These are phyloP conservation scores for Punctularia strigosozonata DNA, from an alignment of 768 basidiomycete genomes.

Conservation along the genomic window DNA sequence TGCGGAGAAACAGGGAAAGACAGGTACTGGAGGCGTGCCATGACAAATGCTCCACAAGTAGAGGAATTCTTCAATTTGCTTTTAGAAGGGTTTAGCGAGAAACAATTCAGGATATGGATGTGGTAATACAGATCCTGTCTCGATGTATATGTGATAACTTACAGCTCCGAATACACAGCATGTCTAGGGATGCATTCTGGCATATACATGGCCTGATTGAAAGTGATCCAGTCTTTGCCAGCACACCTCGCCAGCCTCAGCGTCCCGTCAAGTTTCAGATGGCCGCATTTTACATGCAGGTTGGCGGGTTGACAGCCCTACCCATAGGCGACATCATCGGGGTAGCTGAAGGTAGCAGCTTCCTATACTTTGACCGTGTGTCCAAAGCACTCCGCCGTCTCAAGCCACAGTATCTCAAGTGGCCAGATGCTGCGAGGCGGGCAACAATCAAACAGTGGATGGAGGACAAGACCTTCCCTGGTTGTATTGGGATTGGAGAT, in stretches of 20 bases:
- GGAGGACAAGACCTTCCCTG: constrained; percentile 10
- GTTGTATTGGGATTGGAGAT: constrained; percentile 14
- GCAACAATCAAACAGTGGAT: constrained; percentile 4
- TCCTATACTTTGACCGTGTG: constrained; percentile 10
- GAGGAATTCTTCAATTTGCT: neutral
- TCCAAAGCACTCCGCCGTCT: constrained; percentile 10
- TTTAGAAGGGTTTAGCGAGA: neutral
- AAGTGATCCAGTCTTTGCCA: constrained; percentile 12
- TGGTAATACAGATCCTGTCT: neutral
- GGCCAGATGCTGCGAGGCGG: constrained; percentile 8
- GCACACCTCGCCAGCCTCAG: constrained; percentile 9
- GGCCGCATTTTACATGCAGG: constrained; percentile 12
- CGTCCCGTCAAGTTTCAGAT: constrained; percentile 13
- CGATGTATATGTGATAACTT: neutral
- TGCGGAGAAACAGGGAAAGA: too few relatives aligned
- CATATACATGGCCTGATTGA: neutral
- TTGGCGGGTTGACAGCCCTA: constrained; percentile 9
- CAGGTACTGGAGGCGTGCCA: too few relatives aligned
- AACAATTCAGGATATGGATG: neutral
- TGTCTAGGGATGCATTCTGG: neutral
- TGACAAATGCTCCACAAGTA: too few relatives aligned
- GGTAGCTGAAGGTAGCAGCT: constrained; percentile 12
- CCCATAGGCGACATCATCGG: constrained; percentile 10
- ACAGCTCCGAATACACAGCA: neutral
- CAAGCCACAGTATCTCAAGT: constrained; percentile 6